These are phyloP conservation scores for Lentinula sp. DNA, from an alignment of 768 basidiomycete genomes.

Conservation along the genomic window DNA sequence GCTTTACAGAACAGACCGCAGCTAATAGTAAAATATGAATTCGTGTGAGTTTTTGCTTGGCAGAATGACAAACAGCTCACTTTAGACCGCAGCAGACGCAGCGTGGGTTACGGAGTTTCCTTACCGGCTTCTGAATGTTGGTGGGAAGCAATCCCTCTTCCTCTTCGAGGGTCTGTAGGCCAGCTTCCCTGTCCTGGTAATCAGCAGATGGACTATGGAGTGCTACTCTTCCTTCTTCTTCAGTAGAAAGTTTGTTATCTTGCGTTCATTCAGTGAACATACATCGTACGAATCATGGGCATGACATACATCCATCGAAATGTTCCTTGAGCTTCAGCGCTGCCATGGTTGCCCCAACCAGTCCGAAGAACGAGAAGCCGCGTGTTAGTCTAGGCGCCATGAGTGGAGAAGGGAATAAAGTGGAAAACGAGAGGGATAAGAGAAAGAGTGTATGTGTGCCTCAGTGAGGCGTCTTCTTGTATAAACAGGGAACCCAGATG, in stretches of 20 bases:
- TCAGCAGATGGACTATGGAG: conserved; percentile 18
- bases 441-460: background rate
- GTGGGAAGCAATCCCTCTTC: conserved; percentile 27
- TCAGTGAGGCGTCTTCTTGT: background rate
- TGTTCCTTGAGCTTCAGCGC: conserved; percentile 42
- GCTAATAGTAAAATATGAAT: conserved; percentile 19
- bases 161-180: conserved; percentile 16
- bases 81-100: conserved; percentile 48
- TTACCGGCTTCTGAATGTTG: conserved; percentile 20
- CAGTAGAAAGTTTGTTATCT: conserved; percentile 38
- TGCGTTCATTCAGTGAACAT: background rate
- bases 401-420: conserved; percentile 3
- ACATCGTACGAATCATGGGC: background rate
- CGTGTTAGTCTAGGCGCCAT: background rate
- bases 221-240: conserved; percentile 34
- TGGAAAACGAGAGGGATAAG: background rate
- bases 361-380: conserved; percentile 27
- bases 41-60: background rate
- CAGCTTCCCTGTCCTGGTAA: conserved; percentile 12
- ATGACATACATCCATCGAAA: conserved; percentile 36
- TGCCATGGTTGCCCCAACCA: conserved; percentile 38
- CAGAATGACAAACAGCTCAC: conserved; percentile 22
- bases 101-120: conserved; percentile 28
- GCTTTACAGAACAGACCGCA: conserved; percentile 51
- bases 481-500: background rate